A percentile compares a stretch with the other conserved stretches of the same genome.
phyloP scores from a whole-genome alignment of 2,329 filamentous ascomycete species.

The Hortaea sp. region DNA sequence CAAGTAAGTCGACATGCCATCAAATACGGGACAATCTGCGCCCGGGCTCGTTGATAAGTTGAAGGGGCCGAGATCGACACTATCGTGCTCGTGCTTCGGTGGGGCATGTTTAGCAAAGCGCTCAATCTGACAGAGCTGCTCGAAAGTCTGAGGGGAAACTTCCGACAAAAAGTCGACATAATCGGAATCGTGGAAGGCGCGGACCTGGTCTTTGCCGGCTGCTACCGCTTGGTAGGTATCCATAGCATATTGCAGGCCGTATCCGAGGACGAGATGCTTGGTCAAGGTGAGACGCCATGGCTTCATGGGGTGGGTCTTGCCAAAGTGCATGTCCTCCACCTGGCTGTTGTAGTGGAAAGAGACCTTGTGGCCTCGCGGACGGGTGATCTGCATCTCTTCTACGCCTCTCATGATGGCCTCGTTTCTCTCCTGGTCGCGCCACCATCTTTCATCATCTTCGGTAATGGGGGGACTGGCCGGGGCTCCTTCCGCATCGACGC shows the following conservation, averaged over 20 bases:
- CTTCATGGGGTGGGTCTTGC: slow-evolving; percentile 96
- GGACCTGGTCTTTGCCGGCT: slow-evolving; percentile 79
- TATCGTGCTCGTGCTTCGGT: slow-evolving; percentile 34
- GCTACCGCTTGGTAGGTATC: slow-evolving; percentile 79
- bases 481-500: slow-evolving; percentile 7
- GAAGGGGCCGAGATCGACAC: slow-evolving; percentile 48
- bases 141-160: slow-evolving; percentile 26
- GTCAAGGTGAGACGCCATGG: slow-evolving; percentile 93
- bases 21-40: slow-evolving; percentile 92
- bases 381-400: slow-evolving; percentile 58
- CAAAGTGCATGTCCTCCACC: slow-evolving; percentile 95
- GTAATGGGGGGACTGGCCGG: slow-evolving; percentile 31
- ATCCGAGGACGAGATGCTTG: slow-evolving; percentile 87
- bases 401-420: slow-evolving; percentile 43
- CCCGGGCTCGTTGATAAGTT: slow-evolving; percentile 55
- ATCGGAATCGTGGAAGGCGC: slow-evolving; percentile 74
- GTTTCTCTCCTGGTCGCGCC: slow-evolving; percentile 32
- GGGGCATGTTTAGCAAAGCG: slow-evolving; percentile 32
- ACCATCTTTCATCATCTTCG: slow-evolving; percentile 36
- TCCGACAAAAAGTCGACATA: slow-evolving; percentile 75
- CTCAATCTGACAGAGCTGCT: slow-evolving; percentile 43
- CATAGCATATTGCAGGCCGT: slow-evolving; percentile 95
- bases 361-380: slow-evolving; percentile 78
- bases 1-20: slow-evolving; percentile 90
- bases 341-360: slow-evolving; percentile 93